Conservation (phyloP, 2,329 filamentous ascomycete species). For the Xylaria arbuscula region DNA sequence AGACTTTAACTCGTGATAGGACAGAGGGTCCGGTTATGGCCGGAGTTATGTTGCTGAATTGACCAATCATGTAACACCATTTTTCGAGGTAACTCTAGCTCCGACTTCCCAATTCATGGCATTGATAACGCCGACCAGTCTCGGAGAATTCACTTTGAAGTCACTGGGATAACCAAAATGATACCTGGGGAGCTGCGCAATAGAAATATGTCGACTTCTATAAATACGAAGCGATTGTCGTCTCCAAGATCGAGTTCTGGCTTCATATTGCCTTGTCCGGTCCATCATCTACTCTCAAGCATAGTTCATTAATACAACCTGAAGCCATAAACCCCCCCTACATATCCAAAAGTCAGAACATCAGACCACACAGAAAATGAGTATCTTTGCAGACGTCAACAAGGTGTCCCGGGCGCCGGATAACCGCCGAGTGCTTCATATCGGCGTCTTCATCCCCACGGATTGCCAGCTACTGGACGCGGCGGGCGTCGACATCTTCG, state of each 20-base stretch:
- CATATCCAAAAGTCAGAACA: not conserved
- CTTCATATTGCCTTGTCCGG: not conserved
- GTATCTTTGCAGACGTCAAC: constrained; percentile 35
- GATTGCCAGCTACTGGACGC: constrained; percentile 62
- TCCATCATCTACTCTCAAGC: not conserved
- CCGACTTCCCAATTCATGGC: not conserved
- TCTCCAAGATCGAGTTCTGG: not conserved
- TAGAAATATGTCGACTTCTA: constrained; percentile 1
- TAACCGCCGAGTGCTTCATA: constrained; percentile 50
- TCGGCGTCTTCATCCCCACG: constrained; percentile 64
- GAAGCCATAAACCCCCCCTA: too few species aligned
- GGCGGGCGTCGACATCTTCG: constrained; percentile 63
- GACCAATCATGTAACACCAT: constrained; percentile 49
- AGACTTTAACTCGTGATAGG: not conserved
- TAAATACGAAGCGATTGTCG: not conserved
- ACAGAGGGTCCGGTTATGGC: constrained; percentile 14
- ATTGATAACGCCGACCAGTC: constrained; percentile 16
- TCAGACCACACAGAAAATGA: not conserved
- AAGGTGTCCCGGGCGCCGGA: constrained; percentile 29
- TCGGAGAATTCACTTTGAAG: constrained; percentile 27
- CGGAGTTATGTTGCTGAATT: constrained; percentile 14
- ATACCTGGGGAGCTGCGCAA: not conserved
- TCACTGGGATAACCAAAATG: not conserved
- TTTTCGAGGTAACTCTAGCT: constrained; percentile 1
- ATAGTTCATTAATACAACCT: not conserved